These are phyloP conservation scores for Saxispiralis lemnorum DNA, from an alignment of 495 filamentous ascomycete genomes.

Conservation along the genomic window DNA sequence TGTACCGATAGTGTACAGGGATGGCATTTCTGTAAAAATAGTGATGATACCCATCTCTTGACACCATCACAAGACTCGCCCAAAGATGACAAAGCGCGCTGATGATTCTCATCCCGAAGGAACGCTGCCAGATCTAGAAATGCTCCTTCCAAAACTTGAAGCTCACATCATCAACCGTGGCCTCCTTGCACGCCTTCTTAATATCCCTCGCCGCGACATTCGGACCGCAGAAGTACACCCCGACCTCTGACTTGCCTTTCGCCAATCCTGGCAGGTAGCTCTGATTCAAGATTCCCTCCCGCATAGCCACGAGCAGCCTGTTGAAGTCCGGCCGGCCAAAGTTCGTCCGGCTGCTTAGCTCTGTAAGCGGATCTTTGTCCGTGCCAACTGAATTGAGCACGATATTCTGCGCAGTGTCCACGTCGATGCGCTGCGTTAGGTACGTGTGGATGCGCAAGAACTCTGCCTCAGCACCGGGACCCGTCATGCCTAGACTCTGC, in stretches of 20 bases:
- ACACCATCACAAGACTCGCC: neutral
- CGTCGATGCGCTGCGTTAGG: constrained; percentile 81
- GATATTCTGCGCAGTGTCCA: constrained; percentile 87
- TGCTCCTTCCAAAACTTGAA: constrained; percentile 99
- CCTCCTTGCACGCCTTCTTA: constrained; percentile 53
- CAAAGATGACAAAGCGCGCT: neutral
- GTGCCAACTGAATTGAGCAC: constrained; percentile 85
- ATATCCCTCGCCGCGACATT: constrained; percentile 71
- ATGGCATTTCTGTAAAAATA: neutral
- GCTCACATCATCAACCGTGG: constrained; percentile 56
- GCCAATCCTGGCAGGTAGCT: constrained; percentile 63
- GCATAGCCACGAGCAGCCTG: constrained; percentile 66
- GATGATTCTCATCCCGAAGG: neutral
- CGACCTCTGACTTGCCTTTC: constrained; percentile 51
- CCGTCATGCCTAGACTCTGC: constrained; percentile 48
- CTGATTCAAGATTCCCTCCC: constrained; percentile 66
- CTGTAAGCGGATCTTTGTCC: constrained; percentile 75
- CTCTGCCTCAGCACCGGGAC: constrained; percentile 48
- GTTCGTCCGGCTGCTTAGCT: constrained; percentile 76
- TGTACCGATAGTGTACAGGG: neutral
- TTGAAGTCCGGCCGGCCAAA: constrained; percentile 88
- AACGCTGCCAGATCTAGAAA: constrained; percentile 22
- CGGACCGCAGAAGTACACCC: constrained; percentile 94
- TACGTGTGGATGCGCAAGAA: constrained; percentile 98
- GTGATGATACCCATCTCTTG: constrained; percentile 8